phyloP scores from a whole-genome alignment of 495 filamentous ascomycete species.

The Aspergillus leporis region DNA sequence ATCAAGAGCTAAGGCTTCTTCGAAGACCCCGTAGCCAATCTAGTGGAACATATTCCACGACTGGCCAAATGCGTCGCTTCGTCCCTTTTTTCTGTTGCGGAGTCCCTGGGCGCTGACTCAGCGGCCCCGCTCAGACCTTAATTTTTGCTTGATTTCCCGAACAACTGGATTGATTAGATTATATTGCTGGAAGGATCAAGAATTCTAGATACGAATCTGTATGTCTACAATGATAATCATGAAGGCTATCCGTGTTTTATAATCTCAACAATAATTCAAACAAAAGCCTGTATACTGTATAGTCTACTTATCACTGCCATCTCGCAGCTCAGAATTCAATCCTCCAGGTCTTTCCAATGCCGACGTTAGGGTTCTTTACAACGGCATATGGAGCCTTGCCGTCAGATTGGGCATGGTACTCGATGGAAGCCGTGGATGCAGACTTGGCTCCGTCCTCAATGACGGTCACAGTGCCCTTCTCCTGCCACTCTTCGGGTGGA shows the following conservation, averaged over 20 bases:
- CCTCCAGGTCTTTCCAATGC: conserved; percentile 79
- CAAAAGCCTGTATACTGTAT: background rate
- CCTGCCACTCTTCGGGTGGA: conserved; percentile 70
- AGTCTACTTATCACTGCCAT: background rate
- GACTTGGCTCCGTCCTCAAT: conserved; percentile 66
- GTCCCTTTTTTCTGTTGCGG: conserved; percentile 7
- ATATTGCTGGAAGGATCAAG: background rate
- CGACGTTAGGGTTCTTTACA: conserved; percentile 74
- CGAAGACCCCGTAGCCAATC: background rate
- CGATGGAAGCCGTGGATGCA: conserved; percentile 53
- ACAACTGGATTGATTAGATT: background rate
- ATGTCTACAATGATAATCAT: background rate
- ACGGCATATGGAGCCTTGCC: conserved; percentile 77
- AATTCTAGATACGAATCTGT: background rate
- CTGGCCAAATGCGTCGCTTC: background rate
- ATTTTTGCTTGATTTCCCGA: background rate
- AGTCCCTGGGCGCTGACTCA: conserved; percentile 22
- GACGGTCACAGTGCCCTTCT: conserved; percentile 65
- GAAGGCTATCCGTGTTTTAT: background rate
- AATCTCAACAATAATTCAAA: background rate
- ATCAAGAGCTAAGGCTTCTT: background rate
- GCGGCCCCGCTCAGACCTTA: conserved; percentile 5
- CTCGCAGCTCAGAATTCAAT: conserved; percentile 57
- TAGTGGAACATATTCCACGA: background rate
- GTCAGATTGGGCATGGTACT: conserved; percentile 57